phyloP scores from a whole-genome alignment of 23 red algal genomes.

The Chondrus crispus region DNA sequence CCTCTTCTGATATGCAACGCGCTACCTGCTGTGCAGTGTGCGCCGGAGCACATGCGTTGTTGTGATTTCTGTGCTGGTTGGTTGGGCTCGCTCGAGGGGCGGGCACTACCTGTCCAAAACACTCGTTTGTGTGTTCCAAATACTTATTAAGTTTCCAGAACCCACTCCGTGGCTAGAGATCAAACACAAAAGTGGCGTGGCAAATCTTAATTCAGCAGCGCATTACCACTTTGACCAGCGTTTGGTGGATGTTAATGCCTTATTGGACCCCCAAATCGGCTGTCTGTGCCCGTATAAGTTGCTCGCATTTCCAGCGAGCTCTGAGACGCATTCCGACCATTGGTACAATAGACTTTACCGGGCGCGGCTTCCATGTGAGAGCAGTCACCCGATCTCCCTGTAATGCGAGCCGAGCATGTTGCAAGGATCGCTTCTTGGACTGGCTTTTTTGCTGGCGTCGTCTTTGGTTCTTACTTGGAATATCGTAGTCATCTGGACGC shows the following conservation, averaged over 20 bases:
- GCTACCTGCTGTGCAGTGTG: background rate
- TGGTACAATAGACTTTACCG: background rate
- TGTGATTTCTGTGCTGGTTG: background rate
- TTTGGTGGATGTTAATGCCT: background rate
- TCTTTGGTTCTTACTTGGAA: too few relatives aligned
- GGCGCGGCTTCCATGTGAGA: background rate
- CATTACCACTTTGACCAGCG: background rate
- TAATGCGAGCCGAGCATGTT: too few relatives aligned
- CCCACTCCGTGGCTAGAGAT: background rate
- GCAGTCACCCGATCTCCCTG: too few relatives aligned
- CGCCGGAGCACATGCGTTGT: background rate
- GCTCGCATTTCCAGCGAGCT: slow-evolving; percentile 8
- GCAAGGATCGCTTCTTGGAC: too few relatives aligned
- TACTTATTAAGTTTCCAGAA: slow-evolving; percentile 15
- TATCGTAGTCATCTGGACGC: too few relatives aligned
- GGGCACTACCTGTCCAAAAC: background rate
- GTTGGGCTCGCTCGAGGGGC: background rate
- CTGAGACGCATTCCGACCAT: background rate
- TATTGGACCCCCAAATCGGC: background rate
- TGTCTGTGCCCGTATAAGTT: slow-evolving; percentile 35
- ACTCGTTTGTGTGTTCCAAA: background rate
- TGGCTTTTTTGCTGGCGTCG: too few relatives aligned
- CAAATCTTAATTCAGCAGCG: background rate
- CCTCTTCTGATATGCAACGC: background rate
- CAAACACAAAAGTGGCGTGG: background rate